Evolutionary conservation across 805 yeast species (phyloP).

Genomic region (Yamadazyma phyllophila): DNA sequence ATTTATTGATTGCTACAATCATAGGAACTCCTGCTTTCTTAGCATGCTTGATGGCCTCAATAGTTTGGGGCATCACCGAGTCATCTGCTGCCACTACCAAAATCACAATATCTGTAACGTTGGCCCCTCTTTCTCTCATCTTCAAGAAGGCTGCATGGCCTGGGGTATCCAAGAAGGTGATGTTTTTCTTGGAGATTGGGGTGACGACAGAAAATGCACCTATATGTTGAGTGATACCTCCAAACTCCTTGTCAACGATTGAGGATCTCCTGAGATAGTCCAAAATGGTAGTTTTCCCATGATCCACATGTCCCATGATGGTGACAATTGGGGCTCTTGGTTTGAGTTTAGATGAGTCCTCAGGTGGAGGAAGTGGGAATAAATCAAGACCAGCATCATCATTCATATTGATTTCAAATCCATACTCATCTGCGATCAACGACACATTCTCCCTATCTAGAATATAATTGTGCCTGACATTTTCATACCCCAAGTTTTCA

Average conservation of each 20-base stretch:
- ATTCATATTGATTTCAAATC: constrained; percentile 57
- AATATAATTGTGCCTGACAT: constrained; percentile 69
- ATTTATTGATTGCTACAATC: constrained; percentile 89
- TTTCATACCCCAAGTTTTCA: constrained; percentile 69
- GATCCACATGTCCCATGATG: constrained; percentile 98
- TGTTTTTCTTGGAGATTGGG: constrained; percentile 66
- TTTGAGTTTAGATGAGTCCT: constrained; percentile 34
- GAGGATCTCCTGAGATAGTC: constrained; percentile 84
- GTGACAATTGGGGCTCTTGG: constrained; percentile 93
- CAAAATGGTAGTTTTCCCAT: constrained; percentile 92
- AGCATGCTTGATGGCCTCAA: constrained; percentile 93
- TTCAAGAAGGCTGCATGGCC: constrained; percentile 97
- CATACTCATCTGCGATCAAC: constrained; percentile 85
- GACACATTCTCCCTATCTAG: constrained; percentile 84
- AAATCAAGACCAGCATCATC: constrained; percentile 63
- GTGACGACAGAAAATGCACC: constrained; percentile 94
- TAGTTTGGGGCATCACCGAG: constrained; percentile 96
- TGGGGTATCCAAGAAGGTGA: constrained; percentile 94
- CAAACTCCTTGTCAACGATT: constrained; percentile 80
- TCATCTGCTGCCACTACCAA: constrained; percentile 97
- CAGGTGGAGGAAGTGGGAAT: constrained; percentile 46
- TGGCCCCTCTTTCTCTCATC: constrained; percentile 96
- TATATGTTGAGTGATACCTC: constrained; percentile 97
- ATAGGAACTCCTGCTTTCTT: constrained; percentile 76
- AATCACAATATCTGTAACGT: constrained; percentile 85